These are phyloP conservation scores for Collybia sordida DNA, from an alignment of 768 basidiomycete genomes.

Conservation along the genomic window DNA sequence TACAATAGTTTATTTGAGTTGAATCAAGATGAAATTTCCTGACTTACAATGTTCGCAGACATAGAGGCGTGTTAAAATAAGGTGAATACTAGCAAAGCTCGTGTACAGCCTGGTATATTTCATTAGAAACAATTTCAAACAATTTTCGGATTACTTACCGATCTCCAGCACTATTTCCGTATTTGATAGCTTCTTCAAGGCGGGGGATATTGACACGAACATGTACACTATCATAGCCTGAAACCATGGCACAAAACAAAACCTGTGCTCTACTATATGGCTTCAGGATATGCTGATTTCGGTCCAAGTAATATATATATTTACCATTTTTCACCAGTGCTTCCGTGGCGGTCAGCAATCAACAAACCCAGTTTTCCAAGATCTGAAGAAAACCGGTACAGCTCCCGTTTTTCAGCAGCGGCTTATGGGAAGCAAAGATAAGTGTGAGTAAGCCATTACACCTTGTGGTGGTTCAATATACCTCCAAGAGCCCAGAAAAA, in stretches of 20 bases:
- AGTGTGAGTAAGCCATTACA: neutral
- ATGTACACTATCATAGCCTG: constrained; percentile 67
- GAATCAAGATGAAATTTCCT: neutral
- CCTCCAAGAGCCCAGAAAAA: constrained; percentile 74
- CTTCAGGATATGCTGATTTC: constrained; percentile 5
- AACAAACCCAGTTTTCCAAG: constrained; percentile 64
- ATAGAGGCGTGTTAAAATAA: constrained; percentile 52
- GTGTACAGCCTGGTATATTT: constrained; percentile 51
- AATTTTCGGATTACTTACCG: constrained; percentile 34
- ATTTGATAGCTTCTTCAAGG: constrained; percentile 62
- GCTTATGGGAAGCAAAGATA: constrained; percentile 34
- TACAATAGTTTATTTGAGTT: neutral
- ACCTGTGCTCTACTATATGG: constrained; percentile 55
- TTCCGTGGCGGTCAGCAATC: constrained; percentile 66
- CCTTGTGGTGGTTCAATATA: constrained; percentile 17
- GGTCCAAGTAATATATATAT: constrained; percentile 5
- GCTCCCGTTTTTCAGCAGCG: constrained; percentile 58
- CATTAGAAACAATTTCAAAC: neutral
- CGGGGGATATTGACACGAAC: constrained; percentile 60
- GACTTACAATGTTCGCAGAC: constrained; percentile 61
- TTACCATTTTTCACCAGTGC: constrained; percentile 67
- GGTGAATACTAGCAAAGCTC: constrained; percentile 57
- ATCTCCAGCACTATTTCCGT: constrained; percentile 67
- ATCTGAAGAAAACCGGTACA: constrained; percentile 69
- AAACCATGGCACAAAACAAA: constrained; percentile 60